Conservation (phyloP, 2,329 filamentous ascomycete genomes). For the Aspergillus tubingensis region DNA sequence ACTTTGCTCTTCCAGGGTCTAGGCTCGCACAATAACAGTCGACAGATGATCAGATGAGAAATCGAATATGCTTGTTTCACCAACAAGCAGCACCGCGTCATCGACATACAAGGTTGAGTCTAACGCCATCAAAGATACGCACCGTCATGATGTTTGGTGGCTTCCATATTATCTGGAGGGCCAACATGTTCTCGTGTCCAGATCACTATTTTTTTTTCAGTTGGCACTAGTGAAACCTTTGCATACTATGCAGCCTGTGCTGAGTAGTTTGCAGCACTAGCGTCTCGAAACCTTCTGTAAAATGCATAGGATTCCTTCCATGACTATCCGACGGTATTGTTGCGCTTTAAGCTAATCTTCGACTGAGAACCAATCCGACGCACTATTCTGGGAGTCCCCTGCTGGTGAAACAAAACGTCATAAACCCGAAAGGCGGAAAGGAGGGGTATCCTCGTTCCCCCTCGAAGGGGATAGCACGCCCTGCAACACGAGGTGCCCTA, state of each 20-base stretch:
- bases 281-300: background rate
- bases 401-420: background rate
- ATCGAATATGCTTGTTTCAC: background rate
- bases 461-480: background rate
- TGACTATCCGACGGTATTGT: background rate
- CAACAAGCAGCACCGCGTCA: background rate
- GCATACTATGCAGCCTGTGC: slow-evolving; percentile 1
- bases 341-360: background rate
- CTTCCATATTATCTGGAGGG: background rate
- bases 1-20: background rate
- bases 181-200: slow-evolving; percentile 3
- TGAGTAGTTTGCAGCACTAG: background rate
- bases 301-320: background rate
- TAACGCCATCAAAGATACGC: background rate
- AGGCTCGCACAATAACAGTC: background rate
- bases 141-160: background rate
- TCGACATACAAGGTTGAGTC: background rate
- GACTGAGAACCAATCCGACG: background rate
- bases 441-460: background rate
- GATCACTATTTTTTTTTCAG: background rate
- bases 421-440: background rate
- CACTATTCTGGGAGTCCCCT: background rate
- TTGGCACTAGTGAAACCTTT: background rate
- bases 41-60: background rate
- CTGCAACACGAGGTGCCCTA: background rate